Evolutionary conservation across 78 protist species (phyloP), one percentile per base, ranked within the genome.

Genomic region (Paratrimastix pyriformis): DNA sequence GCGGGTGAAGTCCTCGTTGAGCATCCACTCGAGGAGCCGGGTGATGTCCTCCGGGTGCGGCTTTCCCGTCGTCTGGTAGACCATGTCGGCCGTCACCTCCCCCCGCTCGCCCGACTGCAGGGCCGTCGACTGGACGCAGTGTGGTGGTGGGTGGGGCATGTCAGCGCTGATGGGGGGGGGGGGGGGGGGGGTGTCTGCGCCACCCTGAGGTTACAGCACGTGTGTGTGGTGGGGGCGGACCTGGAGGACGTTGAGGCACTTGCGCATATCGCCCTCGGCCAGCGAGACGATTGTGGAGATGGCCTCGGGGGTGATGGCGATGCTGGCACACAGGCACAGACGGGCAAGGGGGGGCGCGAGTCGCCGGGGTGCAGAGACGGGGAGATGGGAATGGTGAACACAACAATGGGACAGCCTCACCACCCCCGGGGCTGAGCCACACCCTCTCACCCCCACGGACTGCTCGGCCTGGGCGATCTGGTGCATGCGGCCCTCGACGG

Each of bases 61-160:
- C 26, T 72, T 9, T 7, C 96, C 96, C 3, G 93, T 79, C 60
- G 83, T 79, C 39, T 24, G 65, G 40, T 92, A 88, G 35, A 92
- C 92, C 5, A 9, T 42, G 9, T 84, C 86, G 26, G 35, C 66
- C 1, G 15, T 44, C 21, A 90, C 87, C 1, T 1, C 30, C 9
- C 50, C 76, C 6, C 2, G 7, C 13, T 80, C 62, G 85, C 69
- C 68, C 5, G 62, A 13, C 0, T 80, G 11, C 4, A 66, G 5
- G 78, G 75, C 78, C 33, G 26, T 58, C 15, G 43, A n/a, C 30
- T 37, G 76, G 35, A 24, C 9, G 86, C 66, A n/a, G n/a, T n/a
- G n/a, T n/a, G n/a, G n/a, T n/a, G n/a, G n/a, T n/a, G 37, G 21
- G 57, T 21, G 21, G 18, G 35, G 35, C 35, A 52, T 26, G 57